Evolutionary conservation across 1,284 basidiomycete species (phyloP), one percentile per base, ranked within the genome.

Genomic region (Hemileia vastatrix): DNA sequence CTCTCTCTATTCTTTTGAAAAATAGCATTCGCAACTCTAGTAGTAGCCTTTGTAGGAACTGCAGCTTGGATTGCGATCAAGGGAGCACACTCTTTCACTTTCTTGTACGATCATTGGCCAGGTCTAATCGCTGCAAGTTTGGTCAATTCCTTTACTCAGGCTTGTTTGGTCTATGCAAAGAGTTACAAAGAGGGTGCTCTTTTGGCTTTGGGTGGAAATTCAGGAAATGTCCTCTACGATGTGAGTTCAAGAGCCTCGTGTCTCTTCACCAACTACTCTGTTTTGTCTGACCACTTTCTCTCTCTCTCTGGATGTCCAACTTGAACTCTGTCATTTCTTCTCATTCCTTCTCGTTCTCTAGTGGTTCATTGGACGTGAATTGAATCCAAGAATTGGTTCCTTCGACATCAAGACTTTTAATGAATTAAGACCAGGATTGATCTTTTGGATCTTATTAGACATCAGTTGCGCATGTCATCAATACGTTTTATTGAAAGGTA

Each of bases 331-430:
- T 3, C 11, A 21, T 13, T 5, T 13, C 53, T 31, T 47, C 40
- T 19, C 19, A 53, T 19, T 31, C 18, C 21, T 23, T 53, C 19
- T 31, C 51, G 51, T 18, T 24, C n/a, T 57, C 18, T 71, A 94
- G 90, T 97, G 90, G 80, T 98, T 85, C 80, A 92, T 97, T 68
- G 94, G 94, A 24, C 87, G 95, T 59, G 88, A 92, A 72, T 80
- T 97, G 57, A 97, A 97, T 78, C 94, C 95, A 0, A 77, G 80
- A 31, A 83, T 91, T 63, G 87, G 88, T 47, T 84, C 82, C 13
- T 87, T 96, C 65, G 94, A 98, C 75, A 82, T 98, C 82, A 98
- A 98, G 77, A 87, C 87, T 0, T 98, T 97, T 83, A 97, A 78
- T 67, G 73, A 75, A 67, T 69, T 75, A 8, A 84, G 94, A 36